Evolutionary conservation across 345 rosid genomes (phyloP).

Genomic region (Conringia planisiliqua): DNA sequence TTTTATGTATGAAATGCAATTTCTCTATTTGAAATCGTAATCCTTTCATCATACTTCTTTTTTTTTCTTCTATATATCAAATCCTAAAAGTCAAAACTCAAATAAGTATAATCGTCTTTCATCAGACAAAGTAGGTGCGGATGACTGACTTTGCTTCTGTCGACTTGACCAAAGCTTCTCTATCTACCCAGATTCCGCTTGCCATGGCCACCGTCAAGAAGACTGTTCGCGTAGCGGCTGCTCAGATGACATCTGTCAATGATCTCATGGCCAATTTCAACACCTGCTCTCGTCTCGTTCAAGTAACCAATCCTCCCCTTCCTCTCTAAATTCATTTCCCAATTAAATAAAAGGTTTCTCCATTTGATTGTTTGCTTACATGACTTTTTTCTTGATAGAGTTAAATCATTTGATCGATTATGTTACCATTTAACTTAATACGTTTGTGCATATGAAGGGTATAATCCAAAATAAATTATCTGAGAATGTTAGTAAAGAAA

Average conservation of each 20-base stretch:
- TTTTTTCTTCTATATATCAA: no score
- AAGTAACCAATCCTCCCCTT: slow-evolving; percentile 37
- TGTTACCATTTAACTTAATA: not conserved
- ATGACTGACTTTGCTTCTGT: slow-evolving; percentile 9
- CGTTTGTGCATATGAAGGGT: not conserved
- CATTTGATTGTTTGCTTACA: not conserved
- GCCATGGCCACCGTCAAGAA: slow-evolving; percentile 38
- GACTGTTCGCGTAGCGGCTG: slow-evolving; percentile 84
- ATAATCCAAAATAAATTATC: not conserved
- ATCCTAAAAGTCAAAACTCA: not conserved
- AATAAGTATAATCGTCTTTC: not conserved
- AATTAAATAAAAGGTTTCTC: not conserved
- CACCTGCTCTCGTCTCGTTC: slow-evolving; percentile 85
- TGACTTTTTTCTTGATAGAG: not conserved
- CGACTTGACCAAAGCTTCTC: slow-evolving; percentile 10
- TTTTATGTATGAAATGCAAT: no score
- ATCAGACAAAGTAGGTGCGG: not conserved
- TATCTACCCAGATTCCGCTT: slow-evolving; percentile 11
- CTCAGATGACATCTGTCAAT: slow-evolving; percentile 91
- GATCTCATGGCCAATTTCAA: slow-evolving; percentile 76
- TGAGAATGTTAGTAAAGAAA: not conserved
- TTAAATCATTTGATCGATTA: not conserved
- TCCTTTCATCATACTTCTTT: no score
- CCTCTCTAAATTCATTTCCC: no score
- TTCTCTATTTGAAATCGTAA: no score